Percentiles rank a stretch among this genome's conserved stretches.
Conservation (phyloP, 768 basidiomycete genomes). For the Tricholoma flavovirens region DNA sequence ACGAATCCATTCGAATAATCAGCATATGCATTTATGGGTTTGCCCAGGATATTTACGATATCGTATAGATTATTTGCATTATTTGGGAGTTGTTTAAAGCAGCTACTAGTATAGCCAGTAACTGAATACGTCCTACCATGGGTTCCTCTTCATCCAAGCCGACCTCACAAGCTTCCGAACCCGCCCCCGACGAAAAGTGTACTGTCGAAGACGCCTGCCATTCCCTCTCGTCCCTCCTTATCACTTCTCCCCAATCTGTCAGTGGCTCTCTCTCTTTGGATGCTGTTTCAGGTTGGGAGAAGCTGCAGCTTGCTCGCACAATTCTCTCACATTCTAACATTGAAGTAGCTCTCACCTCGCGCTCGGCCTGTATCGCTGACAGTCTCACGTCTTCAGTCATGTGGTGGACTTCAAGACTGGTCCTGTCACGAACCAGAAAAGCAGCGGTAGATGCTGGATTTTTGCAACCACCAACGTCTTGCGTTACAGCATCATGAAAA, state of each 20-base stretch:
- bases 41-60: neutral
- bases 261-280: slow-evolving; percentile 57
- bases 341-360: slow-evolving; percentile 54
- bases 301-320: slow-evolving; percentile 69
- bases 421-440: slow-evolving; percentile 83
- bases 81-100: neutral
- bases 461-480: slow-evolving; percentile 90
- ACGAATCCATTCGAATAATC: slow-evolving; percentile 59
- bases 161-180: slow-evolving; percentile 17
- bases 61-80: too few relatives aligned
- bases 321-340: slow-evolving; percentile 69
- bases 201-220: slow-evolving; percentile 17
- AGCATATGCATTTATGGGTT: too few relatives aligned
- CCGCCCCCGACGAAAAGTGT: slow-evolving; percentile 29
- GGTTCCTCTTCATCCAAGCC: slow-evolving; percentile 25
- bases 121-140: too few relatives aligned
- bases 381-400: slow-evolving; percentile 80
- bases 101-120: too few relatives aligned
- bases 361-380: slow-evolving; percentile 56
- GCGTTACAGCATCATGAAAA: slow-evolving; percentile 80
- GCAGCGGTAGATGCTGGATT: slow-evolving; percentile 90
- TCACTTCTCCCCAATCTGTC: slow-evolving; percentile 39
- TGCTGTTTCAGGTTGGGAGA: slow-evolving; percentile 71
- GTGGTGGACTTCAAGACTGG: slow-evolving; percentile 74
- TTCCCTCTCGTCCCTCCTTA: slow-evolving; percentile 24